Conservation (phyloP, 805 yeast species). For the Yarrowia sp. region DNA sequence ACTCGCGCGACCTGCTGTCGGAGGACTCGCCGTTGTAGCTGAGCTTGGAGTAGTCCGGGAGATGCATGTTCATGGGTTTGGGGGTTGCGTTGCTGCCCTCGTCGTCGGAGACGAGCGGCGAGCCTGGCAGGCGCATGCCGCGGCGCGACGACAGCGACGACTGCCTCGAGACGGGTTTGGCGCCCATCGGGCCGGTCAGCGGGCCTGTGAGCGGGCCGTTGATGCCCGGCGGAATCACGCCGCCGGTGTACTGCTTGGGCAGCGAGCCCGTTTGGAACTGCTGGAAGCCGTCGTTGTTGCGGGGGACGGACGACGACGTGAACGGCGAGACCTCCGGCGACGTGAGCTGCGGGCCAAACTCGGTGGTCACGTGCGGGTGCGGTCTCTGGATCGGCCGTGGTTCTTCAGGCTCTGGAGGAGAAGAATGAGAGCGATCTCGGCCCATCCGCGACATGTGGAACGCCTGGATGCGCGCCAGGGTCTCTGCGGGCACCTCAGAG, state of each 20-base stretch:
- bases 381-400: constrained; percentile 32
- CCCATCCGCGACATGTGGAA: constrained; percentile 77
- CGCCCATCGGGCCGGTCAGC: constrained; percentile 19
- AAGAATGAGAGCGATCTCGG: constrained; percentile 39
- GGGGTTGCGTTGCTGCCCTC: constrained; percentile 35
- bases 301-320: constrained; percentile 27
- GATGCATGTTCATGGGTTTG: constrained; percentile 32
- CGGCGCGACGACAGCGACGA: constrained; percentile 41
- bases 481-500: constrained; percentile 50
- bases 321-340: constrained; percentile 30
- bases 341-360: constrained; percentile 30
- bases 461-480: constrained; percentile 83
- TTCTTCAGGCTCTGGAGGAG: constrained; percentile 27
- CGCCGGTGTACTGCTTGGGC: constrained; percentile 30
- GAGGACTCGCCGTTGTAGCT: constrained; percentile 26
- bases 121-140: constrained; percentile 36
- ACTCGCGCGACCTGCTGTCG: constrained; percentile 34
- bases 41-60: constrained; percentile 30
- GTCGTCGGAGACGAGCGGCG: constrained; percentile 27
- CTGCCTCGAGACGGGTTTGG: constrained; percentile 33
- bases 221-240: constrained; percentile 29
- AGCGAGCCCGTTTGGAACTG: constrained; percentile 12
- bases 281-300: constrained; percentile 7
- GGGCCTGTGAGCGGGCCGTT: constrained; percentile 16
- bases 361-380: constrained; percentile 31